A percentile compares a stretch with the other conserved stretches of the same genome.
Evolutionary conservation across 2,329 filamentous ascomycete species (phyloP).

Genomic region (Xylariaceae sp.): DNA sequence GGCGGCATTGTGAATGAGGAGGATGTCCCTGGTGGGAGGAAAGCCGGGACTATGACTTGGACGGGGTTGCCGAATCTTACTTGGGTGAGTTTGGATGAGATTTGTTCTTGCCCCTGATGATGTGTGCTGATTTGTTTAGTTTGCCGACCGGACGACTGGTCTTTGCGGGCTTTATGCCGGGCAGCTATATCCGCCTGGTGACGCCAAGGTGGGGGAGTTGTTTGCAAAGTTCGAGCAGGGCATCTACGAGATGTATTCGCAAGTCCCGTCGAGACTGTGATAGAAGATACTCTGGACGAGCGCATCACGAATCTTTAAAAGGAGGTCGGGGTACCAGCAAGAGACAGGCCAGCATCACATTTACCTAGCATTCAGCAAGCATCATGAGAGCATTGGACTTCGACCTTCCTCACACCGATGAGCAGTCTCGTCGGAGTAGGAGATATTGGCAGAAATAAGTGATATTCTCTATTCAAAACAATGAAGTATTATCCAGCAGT

Average conservation of each 20-base stretch:
- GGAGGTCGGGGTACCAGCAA: background rate
- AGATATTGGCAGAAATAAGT: background rate
- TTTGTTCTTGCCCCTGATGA: too few species aligned
- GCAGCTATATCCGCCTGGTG: conserved; percentile 20
- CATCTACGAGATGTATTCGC: conserved; percentile 16
- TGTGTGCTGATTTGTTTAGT: conserved; percentile 14
- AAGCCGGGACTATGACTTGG: conserved; percentile 22
- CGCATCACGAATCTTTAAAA: background rate
- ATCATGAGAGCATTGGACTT: background rate
- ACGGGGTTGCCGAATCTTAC: conserved; percentile 19
- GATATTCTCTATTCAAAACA: too few species aligned
- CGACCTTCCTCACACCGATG: background rate
- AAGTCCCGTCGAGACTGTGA: conserved; percentile 10
- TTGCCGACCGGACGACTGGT: conserved; percentile 18
- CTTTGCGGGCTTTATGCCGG: conserved; percentile 21
- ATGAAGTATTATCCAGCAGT: too few species aligned
- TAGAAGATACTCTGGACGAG: background rate
- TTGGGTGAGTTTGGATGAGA: conserved; percentile 23
- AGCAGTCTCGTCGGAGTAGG: background rate
- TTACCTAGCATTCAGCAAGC: background rate
- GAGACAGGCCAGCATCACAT: background rate
- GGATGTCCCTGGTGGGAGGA: conserved; percentile 21
- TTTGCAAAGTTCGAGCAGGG: conserved; percentile 17
- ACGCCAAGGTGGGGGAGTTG: conserved; percentile 17
- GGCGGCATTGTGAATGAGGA: conserved; percentile 22